A percentile compares a stretch with the other conserved stretches of the same genome.
phyloP scores from a whole-genome alignment of 345 rosid genomes.

The Nasturtium officinale region DNA sequence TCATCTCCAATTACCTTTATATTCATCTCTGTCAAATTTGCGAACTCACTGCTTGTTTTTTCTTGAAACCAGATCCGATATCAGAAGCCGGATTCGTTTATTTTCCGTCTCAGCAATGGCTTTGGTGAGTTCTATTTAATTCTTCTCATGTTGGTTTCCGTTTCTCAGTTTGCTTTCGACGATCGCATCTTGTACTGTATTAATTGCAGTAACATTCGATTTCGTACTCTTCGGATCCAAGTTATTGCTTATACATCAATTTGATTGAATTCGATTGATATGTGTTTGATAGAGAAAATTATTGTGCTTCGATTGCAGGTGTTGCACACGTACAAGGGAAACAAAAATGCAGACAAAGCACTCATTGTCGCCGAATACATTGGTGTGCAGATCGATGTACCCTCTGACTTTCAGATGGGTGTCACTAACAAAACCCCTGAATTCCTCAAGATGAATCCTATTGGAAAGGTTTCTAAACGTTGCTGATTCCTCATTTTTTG shows the following conservation, averaged over 20 bases:
- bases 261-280: not conserved
- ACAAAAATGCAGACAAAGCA: conserved; percentile 68
- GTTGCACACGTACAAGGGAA: conserved; percentile 55
- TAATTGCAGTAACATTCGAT: not conserved
- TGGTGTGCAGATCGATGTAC: conserved; percentile 66
- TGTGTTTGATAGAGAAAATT: not conserved
- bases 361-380: conserved; percentile 82
- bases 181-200: conserved; percentile 9
- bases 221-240: not conserved
- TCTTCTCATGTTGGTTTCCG: not conserved
- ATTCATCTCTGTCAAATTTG: not conserved
- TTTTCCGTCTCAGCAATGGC: conserved; percentile 60
- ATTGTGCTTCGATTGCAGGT: conserved; percentile 45
- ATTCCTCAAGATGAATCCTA: conserved; percentile 86
- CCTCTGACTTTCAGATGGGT: conserved; percentile 72
- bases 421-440: conserved; percentile 81
- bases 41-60: conserved; percentile 5
- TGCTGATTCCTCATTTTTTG: not conserved
- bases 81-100: conserved; percentile 43
- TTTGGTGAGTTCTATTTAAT: conserved; percentile 55
- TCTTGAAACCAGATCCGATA: conserved; percentile 55
- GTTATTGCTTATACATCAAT: not conserved
- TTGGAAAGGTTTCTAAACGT: conserved; percentile 70
- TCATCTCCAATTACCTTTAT: not conserved
- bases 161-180: not conserved